Evolutionary conservation across 495 filamentous ascomycete genomes (phyloP), one percentile per base, ranked within the genome.

Genomic region (Aspergillus incahuasiensis): DNA sequence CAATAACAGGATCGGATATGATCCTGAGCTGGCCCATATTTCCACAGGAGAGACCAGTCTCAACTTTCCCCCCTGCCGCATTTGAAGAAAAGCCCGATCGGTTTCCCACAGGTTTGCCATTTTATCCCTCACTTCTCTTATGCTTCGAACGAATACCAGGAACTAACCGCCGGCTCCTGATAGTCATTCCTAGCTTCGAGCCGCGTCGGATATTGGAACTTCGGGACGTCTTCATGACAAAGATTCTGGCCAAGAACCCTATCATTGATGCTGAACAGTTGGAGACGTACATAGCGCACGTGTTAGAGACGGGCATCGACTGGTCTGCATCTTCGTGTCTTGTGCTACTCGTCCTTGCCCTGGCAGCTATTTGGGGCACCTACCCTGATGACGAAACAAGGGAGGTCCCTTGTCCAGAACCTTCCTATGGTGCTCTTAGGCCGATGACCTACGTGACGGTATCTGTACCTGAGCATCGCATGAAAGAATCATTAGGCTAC

Each of bases 301-400:
- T 66, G 20, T 35, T 68, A 21, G 65, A 64, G 57, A 68, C 64
- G 13, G 69, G 66, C 2, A 61, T 67, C 42, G 64, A 64, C 44
- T 72, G 69, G 70, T 68, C 63, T 15, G 55, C 63, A 6, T 58
- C 68, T 5, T 67, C 69, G 3, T 74, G 69, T 34, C 54, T 74
- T 34, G 59, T 72, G 30, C 54, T 72, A 15, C 61, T 71, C 19
- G 60, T 69, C n/a, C 63, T 71, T 57, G 68, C 69, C 6, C 67
- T 74, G 24, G 70, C 69, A 5, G 66, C 70, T 7, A 67, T 72
- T 22, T 66, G 66, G 58, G 70, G 68, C 15, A 60, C 69, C 43
- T 71, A 71, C 53, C 62, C 62, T 9, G 69, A 71, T 24, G 63
- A 65, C 6, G 65, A 68, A 45, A 60, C 61, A 21, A 60, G 58